phyloP scores from a whole-genome alignment of 805 yeast genomes.

The Candida hungchunana region DNA sequence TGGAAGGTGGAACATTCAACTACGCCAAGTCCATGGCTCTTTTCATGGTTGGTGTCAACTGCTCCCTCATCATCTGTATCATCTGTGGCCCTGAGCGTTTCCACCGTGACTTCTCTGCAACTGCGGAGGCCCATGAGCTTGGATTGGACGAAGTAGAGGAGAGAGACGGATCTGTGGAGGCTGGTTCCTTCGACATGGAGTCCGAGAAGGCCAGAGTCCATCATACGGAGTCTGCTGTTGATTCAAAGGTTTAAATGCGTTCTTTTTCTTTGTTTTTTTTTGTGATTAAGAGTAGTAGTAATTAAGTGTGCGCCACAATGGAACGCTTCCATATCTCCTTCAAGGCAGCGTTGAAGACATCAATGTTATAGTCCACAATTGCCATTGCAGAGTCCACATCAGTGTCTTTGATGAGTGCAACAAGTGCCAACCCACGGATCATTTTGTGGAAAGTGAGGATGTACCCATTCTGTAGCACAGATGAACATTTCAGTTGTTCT shows the following conservation, averaged over 20 bases:
- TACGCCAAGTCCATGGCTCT: slow-evolving; percentile 72
- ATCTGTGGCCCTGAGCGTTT: slow-evolving; percentile 56
- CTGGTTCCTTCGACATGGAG: slow-evolving; percentile 1
- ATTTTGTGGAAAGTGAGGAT: slow-evolving; percentile 80
- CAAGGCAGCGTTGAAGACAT: slow-evolving; percentile 69
- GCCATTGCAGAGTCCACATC: slow-evolving; percentile 48
- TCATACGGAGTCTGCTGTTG: slow-evolving; percentile 6
- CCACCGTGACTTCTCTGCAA: slow-evolving; percentile 32
- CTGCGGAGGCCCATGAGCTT: slow-evolving; percentile 14
- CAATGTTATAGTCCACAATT: slow-evolving; percentile 85
- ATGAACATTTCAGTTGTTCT: slow-evolving; percentile 57
- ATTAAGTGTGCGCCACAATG: too few species aligned
- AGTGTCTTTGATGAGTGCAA: slow-evolving; percentile 65
- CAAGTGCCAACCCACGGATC: slow-evolving; percentile 90
- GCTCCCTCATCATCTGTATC: slow-evolving; percentile 42
- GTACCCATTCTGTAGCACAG: slow-evolving; percentile 79
- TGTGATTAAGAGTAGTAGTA: too few species aligned
- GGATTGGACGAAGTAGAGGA: slow-evolving; percentile 5
- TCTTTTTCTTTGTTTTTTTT: background rate
- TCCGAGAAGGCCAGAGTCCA: slow-evolving; percentile 10
- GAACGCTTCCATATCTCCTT: slow-evolving; percentile 54
- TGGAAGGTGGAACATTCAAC: slow-evolving; percentile 36
- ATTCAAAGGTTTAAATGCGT: background rate
- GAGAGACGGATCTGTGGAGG: background rate
- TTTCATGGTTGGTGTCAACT: slow-evolving; percentile 63